phyloP scores from a whole-genome alignment of 2,329 filamentous ascomycete genomes.

The Fusarium camptoceras region DNA sequence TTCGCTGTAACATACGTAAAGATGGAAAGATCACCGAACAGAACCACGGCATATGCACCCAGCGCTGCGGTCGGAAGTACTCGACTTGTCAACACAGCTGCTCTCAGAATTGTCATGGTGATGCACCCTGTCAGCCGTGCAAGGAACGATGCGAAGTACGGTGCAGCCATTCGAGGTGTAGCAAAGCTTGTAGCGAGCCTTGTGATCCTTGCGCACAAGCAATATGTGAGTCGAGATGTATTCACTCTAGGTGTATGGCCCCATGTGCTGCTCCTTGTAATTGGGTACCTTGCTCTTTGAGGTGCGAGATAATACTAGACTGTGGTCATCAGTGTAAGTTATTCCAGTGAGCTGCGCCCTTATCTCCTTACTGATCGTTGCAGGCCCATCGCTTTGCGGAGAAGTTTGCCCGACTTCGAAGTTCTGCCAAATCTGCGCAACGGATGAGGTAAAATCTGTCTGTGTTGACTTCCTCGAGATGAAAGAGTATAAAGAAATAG shows the following conservation, averaged over 20 bases:
- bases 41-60: background rate
- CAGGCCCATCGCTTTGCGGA: constrained; percentile 3
- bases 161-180: constrained; percentile 1
- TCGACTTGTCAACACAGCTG: background rate
- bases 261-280: background rate
- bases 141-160: background rate
- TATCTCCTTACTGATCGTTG: background rate
- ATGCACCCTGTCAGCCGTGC: background rate
- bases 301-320: background rate
- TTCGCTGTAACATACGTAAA: background rate
- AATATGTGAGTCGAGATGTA: background rate
- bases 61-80: background rate
- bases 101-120: background rate
- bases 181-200: background rate
- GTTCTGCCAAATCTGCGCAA: background rate
- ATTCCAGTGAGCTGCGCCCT: background rate
- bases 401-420: background rate
- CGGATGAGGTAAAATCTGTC: background rate
- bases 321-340: constrained; percentile 10
- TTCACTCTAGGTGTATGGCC: background rate
- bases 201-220: background rate
- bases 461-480: constrained; percentile 3
- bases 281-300: constrained; percentile 5
- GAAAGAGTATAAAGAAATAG: background rate
- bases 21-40: background rate